Percentiles rank a stretch among this genome's conserved stretches.
These are phyloP conservation scores for Monosporascus sp. DNA, from an alignment of 2,329 filamentous ascomycete genomes.

Conservation along the genomic window DNA sequence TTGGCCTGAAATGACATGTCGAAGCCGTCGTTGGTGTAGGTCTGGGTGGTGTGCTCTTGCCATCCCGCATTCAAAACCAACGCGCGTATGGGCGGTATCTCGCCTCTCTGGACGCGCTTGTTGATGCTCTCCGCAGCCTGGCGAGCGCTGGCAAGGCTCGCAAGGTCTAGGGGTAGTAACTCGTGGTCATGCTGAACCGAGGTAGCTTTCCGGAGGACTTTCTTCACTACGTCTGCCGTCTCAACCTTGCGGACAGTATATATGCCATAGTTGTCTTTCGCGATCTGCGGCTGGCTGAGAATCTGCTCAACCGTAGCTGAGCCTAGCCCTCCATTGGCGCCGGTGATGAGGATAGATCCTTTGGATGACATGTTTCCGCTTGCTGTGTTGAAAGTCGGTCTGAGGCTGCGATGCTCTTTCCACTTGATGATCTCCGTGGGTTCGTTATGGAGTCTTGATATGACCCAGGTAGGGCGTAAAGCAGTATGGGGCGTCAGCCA, in stretches of 20 bases:
- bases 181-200: conserved; percentile 23
- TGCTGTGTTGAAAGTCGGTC: not conserved
- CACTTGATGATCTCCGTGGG: not conserved
- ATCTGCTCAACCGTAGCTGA: conserved; percentile 27
- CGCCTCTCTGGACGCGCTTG: conserved; percentile 12
- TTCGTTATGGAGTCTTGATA: not conserved
- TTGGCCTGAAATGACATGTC: conserved; percentile 27
- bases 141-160: conserved; percentile 12
- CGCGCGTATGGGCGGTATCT: conserved; percentile 20
- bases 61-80: conserved; percentile 21
- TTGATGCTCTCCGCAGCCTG: conserved; percentile 12
- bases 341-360: conserved; percentile 32
- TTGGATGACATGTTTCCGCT: conserved; percentile 6
- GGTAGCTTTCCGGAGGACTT: conserved; percentile 14
- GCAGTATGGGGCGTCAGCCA: no score
- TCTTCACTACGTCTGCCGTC: conserved; percentile 22
- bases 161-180: conserved; percentile 22
- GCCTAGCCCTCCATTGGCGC: conserved; percentile 34
- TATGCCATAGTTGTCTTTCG: conserved; percentile 27
- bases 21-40: conserved; percentile 26
- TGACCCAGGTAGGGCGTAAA: no score
- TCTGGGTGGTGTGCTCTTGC: conserved; percentile 16
- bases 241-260: conserved; percentile 31
- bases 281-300: conserved; percentile 21
- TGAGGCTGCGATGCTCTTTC: not conserved